Base-by-base conservation (phyloP, 179 eudicot species). In the Drosera spatulata region DNA sequence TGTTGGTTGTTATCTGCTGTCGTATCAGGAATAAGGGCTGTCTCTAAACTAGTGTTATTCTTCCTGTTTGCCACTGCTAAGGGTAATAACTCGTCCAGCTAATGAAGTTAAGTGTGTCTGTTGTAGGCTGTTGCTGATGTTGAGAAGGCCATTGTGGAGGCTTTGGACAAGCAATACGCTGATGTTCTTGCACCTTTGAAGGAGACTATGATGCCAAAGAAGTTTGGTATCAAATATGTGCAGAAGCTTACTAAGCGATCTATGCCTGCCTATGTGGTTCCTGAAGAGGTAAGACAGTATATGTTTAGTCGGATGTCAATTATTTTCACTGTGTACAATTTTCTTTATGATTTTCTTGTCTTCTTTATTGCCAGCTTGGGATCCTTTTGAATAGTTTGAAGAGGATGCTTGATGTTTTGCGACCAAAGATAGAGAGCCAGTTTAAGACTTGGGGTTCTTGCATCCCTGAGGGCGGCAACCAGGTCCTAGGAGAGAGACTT, bases 161-260 rank as follows among this genome's bases (percentile, higher is more conserved):
- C 88, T 61, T 65, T 88, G 69, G 95, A 88, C 73, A 79, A 81
- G 65, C 91, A 86, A 61, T 84, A 86, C 58, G 71, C 79, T 10
- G 96, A 88, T 75, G 82, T 82, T 48, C 63, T 88, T 65, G 79
- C 83, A 43, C 90, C 96, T 41, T 65, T 88, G 59, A 88, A 88
- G 73, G 96, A 88, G 57, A 81, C 68, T 57, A 61, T 84, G 22
- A 66, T 76, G 33, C 91, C 88, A 7, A 77, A 80, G 69, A 84
- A 82, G 64, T 73, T 87, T 44, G 96, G 91, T 43, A 69, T 88
- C 61, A 84, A 86, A 66, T 86, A 84, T 58, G 82, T 88, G 14
- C 90, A 88, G 58, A 88, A 78, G 74, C 65, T 88, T 55, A 73
- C 94, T 2, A 84, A 79, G 63, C 77, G 86, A 52, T 65, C 74